phyloP scores from a whole-genome alignment of 2,329 filamentous ascomycete genomes.

The Colletotrichum sojae region DNA sequence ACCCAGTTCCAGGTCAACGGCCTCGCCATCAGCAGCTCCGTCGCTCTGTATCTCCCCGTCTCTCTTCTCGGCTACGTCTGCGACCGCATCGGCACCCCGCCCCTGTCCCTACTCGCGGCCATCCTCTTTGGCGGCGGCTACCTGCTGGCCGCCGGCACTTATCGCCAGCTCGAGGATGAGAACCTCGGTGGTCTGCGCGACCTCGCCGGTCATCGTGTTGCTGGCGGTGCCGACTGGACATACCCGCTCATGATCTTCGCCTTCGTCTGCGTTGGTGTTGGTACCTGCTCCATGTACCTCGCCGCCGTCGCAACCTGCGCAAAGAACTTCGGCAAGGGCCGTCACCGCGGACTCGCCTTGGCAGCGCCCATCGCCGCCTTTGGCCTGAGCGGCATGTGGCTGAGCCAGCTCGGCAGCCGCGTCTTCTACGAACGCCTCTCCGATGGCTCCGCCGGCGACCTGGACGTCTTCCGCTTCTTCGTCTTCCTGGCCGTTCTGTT shows the following conservation, averaged over 20 bases:
- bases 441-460: constrained; percentile 74
- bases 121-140: constrained; percentile 86
- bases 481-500: constrained; percentile 85
- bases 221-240: constrained; percentile 71
- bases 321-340: constrained; percentile 96
- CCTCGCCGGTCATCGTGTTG: constrained; percentile 41
- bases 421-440: constrained; percentile 79
- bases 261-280: constrained; percentile 86
- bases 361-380: constrained; percentile 93
- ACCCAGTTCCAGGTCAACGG: constrained; percentile 93
- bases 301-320: constrained; percentile 93
- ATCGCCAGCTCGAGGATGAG: constrained; percentile 68
- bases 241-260: constrained; percentile 88
- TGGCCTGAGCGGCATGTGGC: constrained; percentile 95
- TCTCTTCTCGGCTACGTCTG: constrained; percentile 91
- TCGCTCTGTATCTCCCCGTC: constrained; percentile 94
- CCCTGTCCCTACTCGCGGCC: constrained; percentile 80
- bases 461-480: constrained; percentile 89
- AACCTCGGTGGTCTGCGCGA: constrained; percentile 39
- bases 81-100: constrained; percentile 86
- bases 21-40: constrained; percentile 87
- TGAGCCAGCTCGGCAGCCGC: constrained; percentile 88
- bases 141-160: constrained; percentile 84
- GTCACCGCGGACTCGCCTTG: constrained; percentile 88
- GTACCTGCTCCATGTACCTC: constrained; percentile 91